Base-by-base conservation (phyloP, 768 basidiomycete species). In the Hygrophorus pudorinus region DNA sequence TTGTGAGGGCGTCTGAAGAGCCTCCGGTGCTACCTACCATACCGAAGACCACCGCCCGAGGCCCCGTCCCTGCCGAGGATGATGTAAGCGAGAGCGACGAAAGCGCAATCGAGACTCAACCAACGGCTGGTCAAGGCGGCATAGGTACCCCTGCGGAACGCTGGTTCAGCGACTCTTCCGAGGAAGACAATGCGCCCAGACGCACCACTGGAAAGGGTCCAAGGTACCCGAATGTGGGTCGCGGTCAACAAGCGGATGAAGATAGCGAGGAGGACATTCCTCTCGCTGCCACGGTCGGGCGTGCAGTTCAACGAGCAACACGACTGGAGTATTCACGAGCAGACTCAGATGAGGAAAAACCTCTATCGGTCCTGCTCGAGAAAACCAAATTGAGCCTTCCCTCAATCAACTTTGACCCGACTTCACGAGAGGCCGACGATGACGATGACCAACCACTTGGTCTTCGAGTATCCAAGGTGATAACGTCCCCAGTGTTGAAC, bases 241-340 rank as follows among this genome's bases (percentile, higher is more conserved):
- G 48, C 13, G 50, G 51, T 44, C 30, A 39, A 38, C 35, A 33
- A 36, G 28, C 40, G 13, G 72, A 69, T 40, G 71, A 72, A 14
- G 76, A 79, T 49, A 85, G 83, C 48, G 87, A 87, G 42, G 87
- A 90, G 51, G 87, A 91, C 62, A 51, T 88, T 34, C 89, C 89
- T 2, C 67, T 91, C 7, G 76, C 78, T 18, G 75, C 74, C 2
- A 75, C 81, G 6, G 64, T 78, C n/a, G 65, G 68, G 44, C 73
- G 75, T 29, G 76, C 70, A n/a, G 62, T 63, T 16, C 70, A 71
- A 47, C 73, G 78, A 38, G 65, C 62, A 29, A 57, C 54, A 37
- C 54, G 47, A 47, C 52, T 54, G 13, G 45, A 53, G 29, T 49
- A 55, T 48, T 56, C 54, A 17, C 52, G 30, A 37, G 47, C 48